These are phyloP conservation scores for Bremia lactucae DNA, from an alignment of 352 stramenopile genomes.

Conservation along the genomic window DNA sequence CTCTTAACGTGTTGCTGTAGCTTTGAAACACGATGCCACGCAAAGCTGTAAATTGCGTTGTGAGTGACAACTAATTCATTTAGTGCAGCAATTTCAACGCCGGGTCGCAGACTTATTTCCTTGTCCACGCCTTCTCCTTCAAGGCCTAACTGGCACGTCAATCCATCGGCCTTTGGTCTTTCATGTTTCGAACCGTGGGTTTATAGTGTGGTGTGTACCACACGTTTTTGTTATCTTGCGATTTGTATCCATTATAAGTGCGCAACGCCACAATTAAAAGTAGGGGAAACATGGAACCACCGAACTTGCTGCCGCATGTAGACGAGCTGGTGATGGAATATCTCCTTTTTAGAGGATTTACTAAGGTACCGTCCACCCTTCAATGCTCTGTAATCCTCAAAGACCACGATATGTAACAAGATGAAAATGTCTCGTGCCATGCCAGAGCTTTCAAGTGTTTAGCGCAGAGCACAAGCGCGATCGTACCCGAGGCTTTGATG, in stretches of 20 bases:
- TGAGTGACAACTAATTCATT: too few species aligned
- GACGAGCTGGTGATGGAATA: conserved; percentile 84
- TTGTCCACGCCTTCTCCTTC: conserved; percentile 19
- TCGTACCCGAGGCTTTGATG: conserved; percentile 59
- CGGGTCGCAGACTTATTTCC: conserved; percentile 11
- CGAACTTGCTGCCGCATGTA: conserved; percentile 56
- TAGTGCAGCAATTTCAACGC: conserved; percentile 6
- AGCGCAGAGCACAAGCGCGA: conserved; percentile 62
- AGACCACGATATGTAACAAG: too few species aligned
- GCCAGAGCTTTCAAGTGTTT: conserved; percentile 70
- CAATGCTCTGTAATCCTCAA: background rate
- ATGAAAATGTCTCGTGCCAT: background rate
- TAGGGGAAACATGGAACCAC: conserved; percentile 20
- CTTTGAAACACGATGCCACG: background rate
- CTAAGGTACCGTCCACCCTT: conserved; percentile 28
- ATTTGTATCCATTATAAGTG: conserved; percentile 15
- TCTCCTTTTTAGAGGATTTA: conserved; percentile 77
- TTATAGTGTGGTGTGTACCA: background rate
- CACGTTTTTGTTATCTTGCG: conserved; percentile 5
- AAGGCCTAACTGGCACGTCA: conserved; percentile 17
- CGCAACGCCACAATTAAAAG: conserved; percentile 11
- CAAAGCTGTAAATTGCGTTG: conserved; percentile 21
- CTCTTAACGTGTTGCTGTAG: conserved; percentile 2
- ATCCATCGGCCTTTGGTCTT: background rate
- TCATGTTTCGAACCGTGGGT: background rate